These are phyloP conservation scores for Salix suchowensis DNA, from an alignment of 345 rosid species.

Conservation along the genomic window DNA sequence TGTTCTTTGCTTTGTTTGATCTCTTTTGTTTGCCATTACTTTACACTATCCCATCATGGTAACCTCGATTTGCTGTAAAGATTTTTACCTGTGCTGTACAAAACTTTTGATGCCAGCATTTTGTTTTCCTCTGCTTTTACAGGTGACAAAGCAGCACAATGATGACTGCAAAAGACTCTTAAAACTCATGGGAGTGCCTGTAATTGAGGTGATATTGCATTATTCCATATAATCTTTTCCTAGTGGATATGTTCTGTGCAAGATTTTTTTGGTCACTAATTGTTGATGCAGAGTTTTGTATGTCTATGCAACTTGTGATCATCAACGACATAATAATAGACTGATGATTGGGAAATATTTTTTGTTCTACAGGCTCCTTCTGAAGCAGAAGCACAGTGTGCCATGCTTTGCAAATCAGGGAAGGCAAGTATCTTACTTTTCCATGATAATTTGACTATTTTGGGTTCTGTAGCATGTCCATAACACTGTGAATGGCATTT, in stretches of 20 bases:
- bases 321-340: not conserved
- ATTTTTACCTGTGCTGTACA: not conserved
- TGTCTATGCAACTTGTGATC: not conserved
- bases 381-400: constrained; percentile 96
- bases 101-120: not conserved
- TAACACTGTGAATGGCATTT: not conserved
- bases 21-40: not conserved
- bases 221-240: not conserved
- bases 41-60: not conserved
- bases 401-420: constrained; percentile 83
- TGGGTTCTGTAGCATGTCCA: not conserved
- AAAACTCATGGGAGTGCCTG: constrained; percentile 90
- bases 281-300: too few relatives aligned
- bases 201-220: constrained; percentile 56
- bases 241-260: not conserved
- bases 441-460: not conserved
- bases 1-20: not conserved
- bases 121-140: constrained; percentile 5
- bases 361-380: constrained; percentile 65
- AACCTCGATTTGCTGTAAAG: not conserved
- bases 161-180: constrained; percentile 87
- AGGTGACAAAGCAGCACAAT: constrained; percentile 89
- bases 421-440: constrained; percentile 46
- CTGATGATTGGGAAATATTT: constrained; percentile 9
- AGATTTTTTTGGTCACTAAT: not conserved